Evolutionary conservation across 2,329 filamentous ascomycete species (phyloP).

Genomic region (Fusarium sp.): DNA sequence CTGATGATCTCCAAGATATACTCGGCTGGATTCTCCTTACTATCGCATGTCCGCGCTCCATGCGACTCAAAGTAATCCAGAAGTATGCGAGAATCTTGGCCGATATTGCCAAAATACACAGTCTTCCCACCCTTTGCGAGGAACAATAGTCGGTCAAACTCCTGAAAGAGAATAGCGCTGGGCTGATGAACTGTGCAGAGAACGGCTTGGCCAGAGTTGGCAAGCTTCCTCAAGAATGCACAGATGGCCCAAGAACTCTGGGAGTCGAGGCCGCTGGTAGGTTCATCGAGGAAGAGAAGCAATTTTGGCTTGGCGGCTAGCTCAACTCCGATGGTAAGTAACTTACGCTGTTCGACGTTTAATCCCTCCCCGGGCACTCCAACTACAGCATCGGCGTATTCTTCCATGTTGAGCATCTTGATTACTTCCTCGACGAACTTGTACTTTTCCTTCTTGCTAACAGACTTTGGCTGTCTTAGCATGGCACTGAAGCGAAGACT

Average conservation of each 20-base stretch:
- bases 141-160: conserved; percentile 71
- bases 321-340: conserved; percentile 70
- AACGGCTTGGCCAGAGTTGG: conserved; percentile 63
- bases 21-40: conserved; percentile 77
- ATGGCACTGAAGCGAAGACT: conserved; percentile 65
- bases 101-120: conserved; percentile 76
- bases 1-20: conserved; percentile 73
- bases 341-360: conserved; percentile 71
- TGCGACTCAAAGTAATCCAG: conserved; percentile 72
- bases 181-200: conserved; percentile 69
- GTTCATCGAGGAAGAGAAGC: conserved; percentile 71
- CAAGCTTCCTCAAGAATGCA: conserved; percentile 69
- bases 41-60: conserved; percentile 67
- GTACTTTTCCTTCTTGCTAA: conserved; percentile 67
- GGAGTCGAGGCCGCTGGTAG: conserved; percentile 69
- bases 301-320: conserved; percentile 67
- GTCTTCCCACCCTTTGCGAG: conserved; percentile 72
- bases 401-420: conserved; percentile 72
- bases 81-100: conserved; percentile 66
- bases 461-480: conserved; percentile 64
- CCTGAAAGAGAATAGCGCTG: conserved; percentile 62
- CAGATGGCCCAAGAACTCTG: conserved; percentile 72
- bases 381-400: conserved; percentile 73
- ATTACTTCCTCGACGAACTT: conserved; percentile 73
- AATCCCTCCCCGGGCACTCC: conserved; percentile 70